Evolutionary conservation across 768 basidiomycete species (phyloP), one percentile per base, ranked within the genome.

Genomic region (Peribolospora baueri): DNA sequence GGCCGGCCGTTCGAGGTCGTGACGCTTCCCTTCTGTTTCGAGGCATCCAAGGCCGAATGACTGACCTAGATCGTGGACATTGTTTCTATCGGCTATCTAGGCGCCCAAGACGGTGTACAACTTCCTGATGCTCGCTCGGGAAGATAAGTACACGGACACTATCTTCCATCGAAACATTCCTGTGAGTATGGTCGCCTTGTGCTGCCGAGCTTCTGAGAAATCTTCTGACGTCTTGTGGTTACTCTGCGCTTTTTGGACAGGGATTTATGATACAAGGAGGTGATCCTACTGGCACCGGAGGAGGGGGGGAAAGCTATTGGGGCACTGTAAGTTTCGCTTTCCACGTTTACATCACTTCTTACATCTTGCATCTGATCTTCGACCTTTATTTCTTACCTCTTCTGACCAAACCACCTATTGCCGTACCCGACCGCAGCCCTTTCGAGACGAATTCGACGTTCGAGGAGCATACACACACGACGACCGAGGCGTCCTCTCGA

Each of bases 51-150:
- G 9, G 38, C 47, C 39, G 45, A 52, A 4, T 3, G n/a, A 50
- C 8, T 3, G 36, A 14, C 6, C 7, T 36, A 11, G 10, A 42
- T 11, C 45, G 7, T n/a, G 11, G 13, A n/a, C 3, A 36, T 13
- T 8, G 46, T 46, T 3, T 38, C 60, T 85, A 37, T 36, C 6
- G 39, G 45, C 42, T 43, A 25, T 46, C 7, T 54, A 88, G 84
- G 93, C 91, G 7, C 93, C 93, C 0, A 90, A 93, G 69, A 95
- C 93, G 1, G 95, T 90, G 62, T 98, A 98, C 67, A 98, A 98
- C 66, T 98, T 95, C 68, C 69, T 98, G 39, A 84, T 84, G 80
- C 76, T 98, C 6, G 90, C 93, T 0, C 76, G 79, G 58, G 73
- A 79, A 36, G 86, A 88, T 7, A 88, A 90, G 63, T 98, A 95